A percentile compares a stretch with the other conserved stretches of the same genome.
phyloP scores from a whole-genome alignment of 202 grass and related monocot species.

The Schoenoplectus tabernaemontani region DNA sequence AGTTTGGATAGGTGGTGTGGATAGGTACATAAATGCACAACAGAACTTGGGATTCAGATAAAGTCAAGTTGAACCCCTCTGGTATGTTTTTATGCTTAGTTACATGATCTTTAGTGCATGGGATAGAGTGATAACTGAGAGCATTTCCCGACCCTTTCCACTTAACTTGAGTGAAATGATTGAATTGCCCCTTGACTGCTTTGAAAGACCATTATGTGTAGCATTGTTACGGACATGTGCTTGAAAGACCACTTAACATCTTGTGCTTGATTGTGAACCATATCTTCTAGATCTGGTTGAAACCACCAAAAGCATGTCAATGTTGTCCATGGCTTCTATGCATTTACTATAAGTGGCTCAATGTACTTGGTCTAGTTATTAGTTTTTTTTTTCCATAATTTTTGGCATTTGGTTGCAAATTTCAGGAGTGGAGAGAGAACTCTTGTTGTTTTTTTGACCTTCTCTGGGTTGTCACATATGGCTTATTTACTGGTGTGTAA shows the following conservation, averaged over 20 bases:
- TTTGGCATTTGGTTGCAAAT: neutral
- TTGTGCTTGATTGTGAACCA: too few species aligned
- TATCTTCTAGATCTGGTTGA: neutral
- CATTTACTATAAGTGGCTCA: neutral
- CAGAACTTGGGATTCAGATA: constrained; percentile 91
- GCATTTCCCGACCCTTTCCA: neutral
- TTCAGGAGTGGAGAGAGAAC: constrained; percentile 59
- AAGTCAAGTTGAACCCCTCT: constrained; percentile 52
- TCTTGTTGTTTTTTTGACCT: constrained; percentile 83
- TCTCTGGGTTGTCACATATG: constrained; percentile 76
- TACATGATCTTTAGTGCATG: neutral
- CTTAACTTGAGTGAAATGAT: too few species aligned
- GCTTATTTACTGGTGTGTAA: constrained; percentile 65
- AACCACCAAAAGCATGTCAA: neutral
- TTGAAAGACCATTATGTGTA: too few species aligned
- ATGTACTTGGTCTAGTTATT: too few species aligned
- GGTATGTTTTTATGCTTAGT: constrained; percentile 31
- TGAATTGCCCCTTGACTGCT: too few species aligned
- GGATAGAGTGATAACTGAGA: neutral
- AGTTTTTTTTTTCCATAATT: neutral
- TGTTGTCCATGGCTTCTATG: neutral
- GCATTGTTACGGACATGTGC: too few species aligned
- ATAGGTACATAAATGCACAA: constrained; percentile 89
- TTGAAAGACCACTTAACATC: too few species aligned
- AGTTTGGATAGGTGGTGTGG: constrained; percentile 80